Conservation (phyloP, 1,284 basidiomycete species). For the Austropuccinia psidii region DNA sequence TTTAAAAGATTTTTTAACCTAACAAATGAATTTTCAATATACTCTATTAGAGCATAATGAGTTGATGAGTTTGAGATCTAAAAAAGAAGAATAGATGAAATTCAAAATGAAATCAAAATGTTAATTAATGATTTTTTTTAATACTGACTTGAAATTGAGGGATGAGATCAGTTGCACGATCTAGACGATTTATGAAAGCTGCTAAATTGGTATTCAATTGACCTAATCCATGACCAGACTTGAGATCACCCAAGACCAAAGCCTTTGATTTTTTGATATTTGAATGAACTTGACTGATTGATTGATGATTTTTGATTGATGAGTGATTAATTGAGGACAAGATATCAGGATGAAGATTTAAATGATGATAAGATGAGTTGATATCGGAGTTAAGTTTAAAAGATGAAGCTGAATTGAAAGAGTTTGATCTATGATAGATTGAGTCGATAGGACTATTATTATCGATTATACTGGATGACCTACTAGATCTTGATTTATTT, state of each 20-base stretch:
- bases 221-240: background rate
- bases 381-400: background rate
- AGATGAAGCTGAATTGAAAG: background rate
- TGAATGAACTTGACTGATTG: background rate
- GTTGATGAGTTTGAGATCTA: constrained; percentile 26
- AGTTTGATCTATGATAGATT: background rate
- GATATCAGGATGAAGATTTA: background rate
- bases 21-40: constrained; percentile 14
- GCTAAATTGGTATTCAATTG: background rate
- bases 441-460: background rate
- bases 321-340: background rate
- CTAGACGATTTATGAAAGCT: background rate
- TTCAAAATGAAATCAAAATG: background rate
- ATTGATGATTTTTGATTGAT: too few relatives aligned
- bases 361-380: background rate
- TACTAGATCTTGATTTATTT: constrained; percentile 7
- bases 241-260: background rate
- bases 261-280: background rate
- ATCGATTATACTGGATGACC: background rate
- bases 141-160: constrained; percentile 16
- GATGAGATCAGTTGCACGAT: background rate
- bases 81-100: background rate
- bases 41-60: constrained; percentile 6
- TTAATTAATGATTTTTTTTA: background rate
- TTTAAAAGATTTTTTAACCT: constrained; percentile 25